Base-by-base conservation (phyloP, 345 rosid genomes). In the Citrus reticulata region DNA sequence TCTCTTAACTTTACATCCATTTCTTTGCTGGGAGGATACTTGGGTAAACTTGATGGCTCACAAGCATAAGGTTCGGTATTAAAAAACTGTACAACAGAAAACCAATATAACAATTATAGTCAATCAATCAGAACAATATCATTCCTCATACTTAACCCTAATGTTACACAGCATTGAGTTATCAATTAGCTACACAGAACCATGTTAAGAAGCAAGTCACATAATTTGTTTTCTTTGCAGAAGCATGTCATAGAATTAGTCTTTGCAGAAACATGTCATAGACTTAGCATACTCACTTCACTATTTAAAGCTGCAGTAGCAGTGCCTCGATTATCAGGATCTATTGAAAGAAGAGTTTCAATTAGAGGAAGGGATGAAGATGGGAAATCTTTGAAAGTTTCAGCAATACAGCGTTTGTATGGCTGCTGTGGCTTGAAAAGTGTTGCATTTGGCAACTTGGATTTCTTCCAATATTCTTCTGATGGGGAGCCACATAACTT, bases 21-120 rank as follows among this genome's bases (percentile, higher is more conserved):
- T 86, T 93, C 99, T 86, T 95, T 95, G 77, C 95, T 88, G 65
- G 98, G 98, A 74, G 98, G 98, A 85, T 91, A 93, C 78, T 86
- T 92, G 1, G 98, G 98, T 60, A 95, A 87, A 82, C 93, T 91
- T 70, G 93, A 92, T 59, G 98, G 92, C 74, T 95, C 95, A 79
- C 93, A 95, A 11, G 96, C 90, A 82, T 42, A 81, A 5, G 98
- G 99, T 86, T 95, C 94, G 10, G 86, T 88, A 32, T 81, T 90
- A 83, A 95, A 95, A 86, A 93, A 94, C 97, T 94, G 91, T 61
- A 79, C 63, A 46, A 57, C 72, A 82, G 46, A 77, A 86, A 82
- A 82, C 40, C 60, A 77, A 72, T 6, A 4, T 29, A 49, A 70
- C 22, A 19, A 46, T 81, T 76, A 78, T 35, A 55, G 42, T 42